Base-by-base conservation (phyloP, 306 rosid species). In the Astragalus glycyphyllos region DNA sequence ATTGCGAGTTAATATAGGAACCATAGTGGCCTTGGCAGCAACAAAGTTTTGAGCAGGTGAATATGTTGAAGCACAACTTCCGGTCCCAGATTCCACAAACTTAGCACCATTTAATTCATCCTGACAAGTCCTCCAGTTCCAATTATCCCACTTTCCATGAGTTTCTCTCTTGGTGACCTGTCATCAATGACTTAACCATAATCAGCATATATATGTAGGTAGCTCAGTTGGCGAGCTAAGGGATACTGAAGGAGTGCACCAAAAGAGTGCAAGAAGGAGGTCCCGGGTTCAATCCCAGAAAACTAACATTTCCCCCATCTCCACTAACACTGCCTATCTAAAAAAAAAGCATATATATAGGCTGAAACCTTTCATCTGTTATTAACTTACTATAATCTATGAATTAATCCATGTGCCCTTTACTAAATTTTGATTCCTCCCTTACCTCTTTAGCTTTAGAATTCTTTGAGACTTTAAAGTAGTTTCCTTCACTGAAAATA, bases 11-110 rank as follows among this genome's bases (percentile, higher is more conserved):
- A 93, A 74, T 6, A 72, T 65, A 37, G 96, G 94, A 65, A 84
- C 97, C 86, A 70, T 64, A 11, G 82, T 54, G 11, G 89, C 94
- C 0, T 70, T 31, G 26, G 84, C 76, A 17, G 87, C 85, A 0
- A 51, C 31, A 53, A 90, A 90, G 2, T 75, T 71, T 74, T 90
- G 97, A 58, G 83, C 53, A 12, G 26, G 5, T 15, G 84, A 71
- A 71, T 93, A 88, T 16, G 44, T 5, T 6, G 97, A 97, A 37
- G 77, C 17, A 69, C 96, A 90, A 59, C 84, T 90, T 83, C 97
- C 98, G 80, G 85, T 81, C 2, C 97, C 98, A 15, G 97, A 93
- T 60, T 83, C 92, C 64, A 90, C 89, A 62, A 90, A 93, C 77
- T 84, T 87, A 35, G 98, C 97, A 31, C 96, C 98, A 37, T 90